Base-by-base conservation (phyloP, 371 early-diverging fungal species). In the Lichtheimia ramosa region DNA sequence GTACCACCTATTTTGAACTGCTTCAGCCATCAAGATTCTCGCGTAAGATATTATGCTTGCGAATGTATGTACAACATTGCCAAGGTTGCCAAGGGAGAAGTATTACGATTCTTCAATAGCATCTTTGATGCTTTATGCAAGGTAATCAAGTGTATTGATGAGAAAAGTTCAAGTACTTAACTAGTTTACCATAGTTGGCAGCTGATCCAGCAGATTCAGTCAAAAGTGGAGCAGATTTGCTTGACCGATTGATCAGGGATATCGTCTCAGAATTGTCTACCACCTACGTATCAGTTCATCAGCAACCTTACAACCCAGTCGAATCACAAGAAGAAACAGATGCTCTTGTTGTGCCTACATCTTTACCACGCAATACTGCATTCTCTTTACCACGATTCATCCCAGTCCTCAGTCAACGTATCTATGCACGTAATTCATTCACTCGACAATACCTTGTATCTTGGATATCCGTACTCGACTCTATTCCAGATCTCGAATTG, bases 21-120 rank as follows among this genome's bases (percentile, higher is more conserved):
- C 61, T 89, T 96, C 63, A 66, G 78, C 3, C 93, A 95, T 68
- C 91, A 85, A 51, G 97, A 97, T 67, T 82, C 88, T 5, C 77
- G 88, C n/a, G 95, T 96, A 21, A 83, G 95, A 8, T 97, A 95
- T 75, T 96, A 95, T 81, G 94, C 95, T 3, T 95, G 95, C 62
- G 97, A 97, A 73, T 84, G 87, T 53, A 88, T 97, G 89, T 97
- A 97, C 70, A 97, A 97, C 64, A 94, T 97, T 51, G 89, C 91
- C 27, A 97, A 97, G 60, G 95, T 94, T 3, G 93, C 95, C 23
- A 80, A 92, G 46, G 90, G 89, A 3, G 84, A 87, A 50, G 84
- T 95, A 6, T 69, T 96, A 41, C 79, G 87, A 12, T 94, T 86
- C 67, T 97, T 97, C 57, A 96, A 95, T 68, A 94, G 95, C 43